phyloP scores from a whole-genome alignment of 1,139 yeast species.

The Hyphopichia wangnamkhiaoensis region DNA sequence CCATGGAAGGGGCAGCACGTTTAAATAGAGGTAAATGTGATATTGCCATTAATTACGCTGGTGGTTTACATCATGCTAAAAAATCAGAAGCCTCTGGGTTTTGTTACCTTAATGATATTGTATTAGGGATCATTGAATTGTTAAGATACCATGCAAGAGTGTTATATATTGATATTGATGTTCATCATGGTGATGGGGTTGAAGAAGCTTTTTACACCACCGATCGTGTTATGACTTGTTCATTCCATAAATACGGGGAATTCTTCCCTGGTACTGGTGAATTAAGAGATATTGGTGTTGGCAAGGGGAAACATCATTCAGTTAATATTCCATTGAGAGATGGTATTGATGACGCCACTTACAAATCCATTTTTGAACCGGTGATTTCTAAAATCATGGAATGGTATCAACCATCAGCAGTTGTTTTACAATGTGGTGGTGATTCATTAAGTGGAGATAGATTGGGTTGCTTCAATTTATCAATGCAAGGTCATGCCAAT shows the following conservation, averaged over 20 bases:
- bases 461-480: constrained; percentile 86
- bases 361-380: constrained; percentile 86
- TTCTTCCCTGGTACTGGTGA: constrained; percentile 97
- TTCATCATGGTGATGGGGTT: constrained; percentile 98
- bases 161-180: constrained; percentile 92
- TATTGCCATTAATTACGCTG: constrained; percentile 95
- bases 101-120: constrained; percentile 73
- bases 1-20: constrained; percentile 96
- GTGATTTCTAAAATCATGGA: constrained; percentile 79
- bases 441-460: constrained; percentile 92
- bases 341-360: constrained; percentile 89
- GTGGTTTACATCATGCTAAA: constrained; percentile 96
- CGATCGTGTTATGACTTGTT: constrained; percentile 95
- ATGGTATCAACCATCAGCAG: constrained; percentile 92
- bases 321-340: constrained; percentile 89
- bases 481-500: constrained; percentile 93
- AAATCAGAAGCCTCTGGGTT: constrained; percentile 95
- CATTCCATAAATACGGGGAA: constrained; percentile 96
- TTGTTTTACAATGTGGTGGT: constrained; percentile 91
- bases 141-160: constrained; percentile 92
- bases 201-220: constrained; percentile 97
- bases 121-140: constrained; percentile 84
- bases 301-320: constrained; percentile 84
- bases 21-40: constrained; percentile 92
- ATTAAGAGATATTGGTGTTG: constrained; percentile 83